These are phyloP conservation scores for Noccaea bulbosa DNA, from an alignment of 345 rosid genomes.

Conservation along the genomic window DNA sequence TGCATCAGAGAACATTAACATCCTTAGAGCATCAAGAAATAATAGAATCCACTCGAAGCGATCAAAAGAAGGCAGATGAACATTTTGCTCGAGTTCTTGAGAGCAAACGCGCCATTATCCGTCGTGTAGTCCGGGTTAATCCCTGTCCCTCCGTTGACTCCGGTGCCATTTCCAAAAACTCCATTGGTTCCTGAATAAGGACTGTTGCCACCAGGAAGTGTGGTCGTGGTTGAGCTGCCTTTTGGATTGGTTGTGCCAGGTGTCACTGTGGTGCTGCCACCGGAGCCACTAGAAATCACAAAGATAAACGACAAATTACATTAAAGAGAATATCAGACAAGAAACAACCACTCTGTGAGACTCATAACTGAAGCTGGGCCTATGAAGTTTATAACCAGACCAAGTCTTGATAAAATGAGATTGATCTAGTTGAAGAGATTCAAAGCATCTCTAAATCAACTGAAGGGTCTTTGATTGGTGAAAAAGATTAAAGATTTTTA, in stretches of 20 bases:
- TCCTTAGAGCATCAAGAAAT: constrained; percentile 36
- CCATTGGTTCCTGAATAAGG: constrained; percentile 45
- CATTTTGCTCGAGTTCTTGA: constrained; percentile 35
- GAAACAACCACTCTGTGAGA: background rate
- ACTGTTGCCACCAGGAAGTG: constrained; percentile 44
- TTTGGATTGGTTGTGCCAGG: constrained; percentile 44
- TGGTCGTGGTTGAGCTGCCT: constrained; percentile 41
- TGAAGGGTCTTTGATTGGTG: constrained; percentile 21
- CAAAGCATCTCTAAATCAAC: background rate
- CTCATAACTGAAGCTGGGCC: background rate
- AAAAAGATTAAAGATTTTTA: constrained; percentile 19
- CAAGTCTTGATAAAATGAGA: background rate
- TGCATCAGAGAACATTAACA: constrained; percentile 28
- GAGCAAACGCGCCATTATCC: constrained; percentile 31
- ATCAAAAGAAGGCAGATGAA: constrained; percentile 33
- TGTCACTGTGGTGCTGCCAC: constrained; percentile 36
- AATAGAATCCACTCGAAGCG: constrained; percentile 30
- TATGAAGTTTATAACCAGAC: constrained; percentile 13
- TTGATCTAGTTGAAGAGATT: too few relatives aligned
- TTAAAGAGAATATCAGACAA: constrained; percentile 17
- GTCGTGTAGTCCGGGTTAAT: constrained; percentile 44
- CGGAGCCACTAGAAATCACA: constrained; percentile 21
- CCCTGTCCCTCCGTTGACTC: constrained; percentile 27
- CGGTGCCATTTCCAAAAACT: constrained; percentile 41
- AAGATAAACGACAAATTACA: background rate